Evolutionary conservation across 2,329 filamentous ascomycete genomes (phyloP).

Genomic region (Sporothrix curviconia): DNA sequence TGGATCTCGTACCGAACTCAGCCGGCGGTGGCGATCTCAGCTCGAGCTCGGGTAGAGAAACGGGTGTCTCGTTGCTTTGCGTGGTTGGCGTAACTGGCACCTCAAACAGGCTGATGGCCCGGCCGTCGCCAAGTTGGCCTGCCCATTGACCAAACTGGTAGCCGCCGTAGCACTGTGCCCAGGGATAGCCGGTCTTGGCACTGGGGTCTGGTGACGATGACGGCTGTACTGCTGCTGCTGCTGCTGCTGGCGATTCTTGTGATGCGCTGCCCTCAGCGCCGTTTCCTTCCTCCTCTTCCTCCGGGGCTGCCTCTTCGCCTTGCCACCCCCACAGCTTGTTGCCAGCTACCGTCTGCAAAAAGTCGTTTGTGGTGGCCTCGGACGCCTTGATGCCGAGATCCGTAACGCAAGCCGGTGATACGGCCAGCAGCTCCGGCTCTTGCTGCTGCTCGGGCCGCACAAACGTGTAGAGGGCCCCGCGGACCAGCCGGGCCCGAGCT

Average conservation of each 20-base stretch:
- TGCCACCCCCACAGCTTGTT: constrained; percentile 78
- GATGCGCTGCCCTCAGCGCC: background rate
- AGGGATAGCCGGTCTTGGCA: constrained; percentile 71
- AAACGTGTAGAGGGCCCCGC: constrained; percentile 80
- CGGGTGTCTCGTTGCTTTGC: background rate
- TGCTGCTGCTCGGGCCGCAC: constrained; percentile 71
- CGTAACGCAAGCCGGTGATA: constrained; percentile 71
- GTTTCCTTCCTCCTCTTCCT: background rate
- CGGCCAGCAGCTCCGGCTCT: constrained; percentile 70
- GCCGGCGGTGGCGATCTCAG: constrained; percentile 24
- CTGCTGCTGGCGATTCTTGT: background rate
- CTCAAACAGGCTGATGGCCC: constrained; percentile 92
- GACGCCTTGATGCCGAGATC: constrained; percentile 70
- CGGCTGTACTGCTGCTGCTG: constrained; percentile 30
- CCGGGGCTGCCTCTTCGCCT: constrained; percentile 37
- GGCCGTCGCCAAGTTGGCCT: constrained; percentile 87
- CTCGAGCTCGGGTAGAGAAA: too few species aligned
- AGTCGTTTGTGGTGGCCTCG: constrained; percentile 66
- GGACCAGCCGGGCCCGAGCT: constrained; percentile 74
- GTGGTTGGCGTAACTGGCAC: constrained; percentile 63
- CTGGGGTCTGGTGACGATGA: background rate
- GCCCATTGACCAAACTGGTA: constrained; percentile 81
- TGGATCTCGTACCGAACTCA: constrained; percentile 75
- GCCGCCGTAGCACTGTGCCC: constrained; percentile 97
- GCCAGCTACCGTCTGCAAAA: constrained; percentile 70